Evolutionary conservation across 129 eudicot species (phyloP), one percentile per base, ranked within the genome.

Genomic region (Tagetes patula): DNA sequence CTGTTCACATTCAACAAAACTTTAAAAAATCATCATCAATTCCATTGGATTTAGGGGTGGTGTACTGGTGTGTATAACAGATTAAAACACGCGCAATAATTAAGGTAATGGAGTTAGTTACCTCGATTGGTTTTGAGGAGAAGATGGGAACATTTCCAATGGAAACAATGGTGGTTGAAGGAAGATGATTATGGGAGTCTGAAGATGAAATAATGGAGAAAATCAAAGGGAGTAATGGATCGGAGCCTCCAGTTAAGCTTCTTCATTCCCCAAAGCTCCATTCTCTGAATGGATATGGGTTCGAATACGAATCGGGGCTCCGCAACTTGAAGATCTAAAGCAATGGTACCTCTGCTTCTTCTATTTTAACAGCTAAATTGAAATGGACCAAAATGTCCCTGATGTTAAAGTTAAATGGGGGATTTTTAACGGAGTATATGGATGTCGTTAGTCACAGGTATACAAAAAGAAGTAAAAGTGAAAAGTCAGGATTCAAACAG

Each of bases 231-330:
- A 55, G 94, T 87, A 8, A 87, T 80, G 0, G 86, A 83, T 52
- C 80, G 87, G 36, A 87, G 85, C 40, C 81, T 77, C 87, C 87
- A 87, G 12, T 83, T 54, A 72, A 87, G 90, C 12, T 72, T 69
- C 1, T 85, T 77, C 87, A 87, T 75, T 1, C 85, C 86, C 67
- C 53, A 50, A 69, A 87, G 85, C 84, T 87, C 94, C 94, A 87
- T 87, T 66, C 82, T 78, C 71, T 75, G 86, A 32, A 85, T 55
- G 6, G 86, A 64, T 78, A 80, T 69, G 38, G 90, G 80, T 56
- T 80, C 89, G 52, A 87, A 87, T 8, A 87, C 53, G 14, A 70
- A 80, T 0, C 69, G 73, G 72, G 80, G 80, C 71, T 67, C 84
- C 69, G 72, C 67, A 56, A 80, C 63, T 75, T 87, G 94, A 42